Base-by-base conservation (phyloP, 1,139 yeast species). In the Komagataea norvegica region DNA sequence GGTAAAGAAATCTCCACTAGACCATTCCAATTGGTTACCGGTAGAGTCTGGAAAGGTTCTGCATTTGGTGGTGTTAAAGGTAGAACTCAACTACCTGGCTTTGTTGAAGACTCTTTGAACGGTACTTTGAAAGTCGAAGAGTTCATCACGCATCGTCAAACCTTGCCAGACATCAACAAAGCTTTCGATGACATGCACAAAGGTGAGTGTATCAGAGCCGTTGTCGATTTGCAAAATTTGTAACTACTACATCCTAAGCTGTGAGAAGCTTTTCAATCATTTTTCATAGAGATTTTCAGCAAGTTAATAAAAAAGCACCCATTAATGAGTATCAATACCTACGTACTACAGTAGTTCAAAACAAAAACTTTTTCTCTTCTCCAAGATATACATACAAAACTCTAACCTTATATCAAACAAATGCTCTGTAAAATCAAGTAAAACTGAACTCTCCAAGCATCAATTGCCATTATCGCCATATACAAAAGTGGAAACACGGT, bases 51-150 rank as follows among this genome's bases (percentile, higher is more conserved):
- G 96, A 85, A 78, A 64, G 98, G 98, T 54, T 87, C 95, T 57
- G 98, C 98, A 14, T 91, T 87, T 54, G 98, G 98, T 57, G 98
- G 97, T 61, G 89, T 91, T 61, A 91, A 91, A 70, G 98, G 98
- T 59, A 83, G 97, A 70, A 61, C 95, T 33, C 96, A 91, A 70
- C 77, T 91, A 69, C 96, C 96, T 38, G 88, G 81, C 16, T 72
- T 89, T 46, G 95, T 91, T 41, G 80, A 87, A 43, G 89, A 85
- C 60, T 91, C 89, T 65, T 64, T 85, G 70, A 64, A 68, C 29
- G 96, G 96, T 50, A 74, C 72, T 53, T 73, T 91, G 59, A 87
- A 84, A 71, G 95, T 93, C 44, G 96, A 89, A 56, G 96, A 91
- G 60, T 91, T 87, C 64, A 84, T 91, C 58, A 91, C 98, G 31